Conservation (phyloP, 208 protist species). For the Acanthamoeba triangularis region DNA sequence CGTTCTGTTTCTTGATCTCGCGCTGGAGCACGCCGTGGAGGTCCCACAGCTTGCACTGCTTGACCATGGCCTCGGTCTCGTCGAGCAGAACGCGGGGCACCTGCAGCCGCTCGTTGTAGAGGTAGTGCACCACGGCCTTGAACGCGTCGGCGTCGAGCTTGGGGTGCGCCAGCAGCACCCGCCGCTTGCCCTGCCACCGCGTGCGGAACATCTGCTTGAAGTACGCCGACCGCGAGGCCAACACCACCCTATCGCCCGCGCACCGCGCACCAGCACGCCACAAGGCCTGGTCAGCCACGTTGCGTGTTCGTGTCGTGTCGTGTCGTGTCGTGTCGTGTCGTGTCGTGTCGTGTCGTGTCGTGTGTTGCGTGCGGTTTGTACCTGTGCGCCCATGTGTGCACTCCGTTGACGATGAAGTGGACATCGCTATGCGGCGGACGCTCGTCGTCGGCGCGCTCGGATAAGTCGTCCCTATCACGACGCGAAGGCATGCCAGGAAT, state of each 20-base stretch:
- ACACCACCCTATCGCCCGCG: background rate
- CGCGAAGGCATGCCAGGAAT: background rate
- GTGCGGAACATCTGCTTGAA: slow-evolving; percentile 24
- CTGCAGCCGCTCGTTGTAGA: slow-evolving; percentile 51
- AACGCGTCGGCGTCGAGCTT: slow-evolving; percentile 15
- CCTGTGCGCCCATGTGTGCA: slow-evolving; percentile 8
- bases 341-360: background rate
- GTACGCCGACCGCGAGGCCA: background rate
- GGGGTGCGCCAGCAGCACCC: background rate
- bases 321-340: background rate
- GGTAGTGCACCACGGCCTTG: slow-evolving; percentile 57
- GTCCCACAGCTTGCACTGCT: slow-evolving; percentile 22
- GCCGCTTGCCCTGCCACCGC: slow-evolving; percentile 38
- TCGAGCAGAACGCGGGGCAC: slow-evolving; percentile 2
- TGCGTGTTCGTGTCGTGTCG: background rate
- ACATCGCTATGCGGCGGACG: slow-evolving; percentile 11
- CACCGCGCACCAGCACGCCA: background rate
- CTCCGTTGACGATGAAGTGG: slow-evolving; percentile 27
- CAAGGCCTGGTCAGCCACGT: background rate
- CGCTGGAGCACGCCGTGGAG: slow-evolving; percentile 12
- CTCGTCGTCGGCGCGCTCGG: background rate
- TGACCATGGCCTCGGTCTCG: background rate
- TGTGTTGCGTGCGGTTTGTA: background rate
- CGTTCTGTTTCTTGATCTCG: slow-evolving; percentile 17
- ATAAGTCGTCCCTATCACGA: background rate